phyloP scores from a whole-genome alignment of 345 rosid species.

The Aquilaria yunnanensis region DNA sequence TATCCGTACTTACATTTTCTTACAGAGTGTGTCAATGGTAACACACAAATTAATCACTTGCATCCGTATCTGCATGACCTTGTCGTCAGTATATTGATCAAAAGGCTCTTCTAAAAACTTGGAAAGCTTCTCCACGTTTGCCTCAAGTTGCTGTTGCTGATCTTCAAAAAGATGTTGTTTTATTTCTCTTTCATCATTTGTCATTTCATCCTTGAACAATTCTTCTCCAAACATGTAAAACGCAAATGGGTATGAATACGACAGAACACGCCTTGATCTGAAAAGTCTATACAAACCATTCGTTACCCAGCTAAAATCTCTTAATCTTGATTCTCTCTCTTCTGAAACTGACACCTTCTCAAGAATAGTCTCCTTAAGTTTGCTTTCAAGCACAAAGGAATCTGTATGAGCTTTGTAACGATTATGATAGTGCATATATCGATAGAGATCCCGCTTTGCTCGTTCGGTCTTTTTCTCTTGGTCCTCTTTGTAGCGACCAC shows the following conservation, averaged over 20 bases:
- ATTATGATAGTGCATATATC: conserved; percentile 68
- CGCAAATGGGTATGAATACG: conserved; percentile 72
- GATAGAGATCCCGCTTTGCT: conserved; percentile 67
- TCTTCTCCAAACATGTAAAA: conserved; percentile 89
- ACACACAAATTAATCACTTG: conserved; percentile 43
- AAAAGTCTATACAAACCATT: conserved; percentile 57
- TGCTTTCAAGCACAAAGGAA: conserved; percentile 67
- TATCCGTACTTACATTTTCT: conserved; percentile 62
- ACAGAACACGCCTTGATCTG: conserved; percentile 67
- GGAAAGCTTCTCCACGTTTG: conserved; percentile 56
- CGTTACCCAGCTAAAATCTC: conserved; percentile 73
- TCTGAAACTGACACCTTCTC: conserved; percentile 46
- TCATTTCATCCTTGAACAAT: conserved; percentile 68
- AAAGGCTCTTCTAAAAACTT: conserved; percentile 54
- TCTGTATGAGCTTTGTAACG: conserved; percentile 71
- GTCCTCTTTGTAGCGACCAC: conserved; percentile 73
- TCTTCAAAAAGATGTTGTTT: conserved; percentile 70
- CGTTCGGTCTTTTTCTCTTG: conserved; percentile 39
- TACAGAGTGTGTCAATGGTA: conserved; percentile 37
- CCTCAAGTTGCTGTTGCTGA: conserved; percentile 68
- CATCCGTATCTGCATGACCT: conserved; percentile 51
- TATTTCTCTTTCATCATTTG: conserved; percentile 43
- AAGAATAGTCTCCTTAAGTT: conserved; percentile 46
- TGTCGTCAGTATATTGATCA: conserved; percentile 36
- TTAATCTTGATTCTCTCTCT: conserved; percentile 41